phyloP scores from a whole-genome alignment of 768 basidiomycete species.

The Artomyces pyxidatus region DNA sequence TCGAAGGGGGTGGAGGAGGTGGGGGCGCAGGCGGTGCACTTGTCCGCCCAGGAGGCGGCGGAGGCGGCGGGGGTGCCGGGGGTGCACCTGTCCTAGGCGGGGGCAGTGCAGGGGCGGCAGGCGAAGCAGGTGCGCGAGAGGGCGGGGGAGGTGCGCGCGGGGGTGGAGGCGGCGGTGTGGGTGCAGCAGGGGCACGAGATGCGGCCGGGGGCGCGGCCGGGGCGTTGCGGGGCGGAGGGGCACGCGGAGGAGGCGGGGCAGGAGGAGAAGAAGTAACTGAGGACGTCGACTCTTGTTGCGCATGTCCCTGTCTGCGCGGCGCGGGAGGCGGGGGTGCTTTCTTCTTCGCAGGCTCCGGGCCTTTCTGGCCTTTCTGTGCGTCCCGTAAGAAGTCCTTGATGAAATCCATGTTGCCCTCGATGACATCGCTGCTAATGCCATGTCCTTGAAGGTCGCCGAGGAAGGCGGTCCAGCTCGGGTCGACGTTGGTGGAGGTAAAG shows the following conservation, averaged over 20 bases:
- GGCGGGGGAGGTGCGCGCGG: slow-evolving; percentile 19
- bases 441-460: slow-evolving; percentile 53
- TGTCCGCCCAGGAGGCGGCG: slow-evolving; percentile 18
- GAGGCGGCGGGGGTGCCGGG: slow-evolving; percentile 28
- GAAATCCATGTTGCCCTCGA: slow-evolving; percentile 78
- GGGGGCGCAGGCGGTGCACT: slow-evolving; percentile 18
- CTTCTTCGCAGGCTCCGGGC: slow-evolving; percentile 19
- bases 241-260: slow-evolving; percentile 21
- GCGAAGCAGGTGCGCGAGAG: slow-evolving; percentile 26
- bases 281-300: slow-evolving; percentile 20
- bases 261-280: slow-evolving; percentile 31
- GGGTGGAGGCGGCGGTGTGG: slow-evolving; percentile 23
- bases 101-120: slow-evolving; percentile 22
- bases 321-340: slow-evolving; percentile 28
- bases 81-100: slow-evolving; percentile 25
- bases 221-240: slow-evolving; percentile 19
- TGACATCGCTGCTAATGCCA: slow-evolving; percentile 61
- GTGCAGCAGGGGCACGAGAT: slow-evolving; percentile 24
- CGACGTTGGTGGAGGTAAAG: slow-evolving; percentile 80
- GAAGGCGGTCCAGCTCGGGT: slow-evolving; percentile 80
- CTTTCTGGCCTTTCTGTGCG: slow-evolving; percentile 24
- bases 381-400: slow-evolving; percentile 76
- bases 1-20: slow-evolving; percentile 20
- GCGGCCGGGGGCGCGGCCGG: slow-evolving; percentile 21
- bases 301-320: slow-evolving; percentile 24